Conservation (phyloP, 1,139 yeast genomes). For the Petasospora rhodanensis region DNA sequence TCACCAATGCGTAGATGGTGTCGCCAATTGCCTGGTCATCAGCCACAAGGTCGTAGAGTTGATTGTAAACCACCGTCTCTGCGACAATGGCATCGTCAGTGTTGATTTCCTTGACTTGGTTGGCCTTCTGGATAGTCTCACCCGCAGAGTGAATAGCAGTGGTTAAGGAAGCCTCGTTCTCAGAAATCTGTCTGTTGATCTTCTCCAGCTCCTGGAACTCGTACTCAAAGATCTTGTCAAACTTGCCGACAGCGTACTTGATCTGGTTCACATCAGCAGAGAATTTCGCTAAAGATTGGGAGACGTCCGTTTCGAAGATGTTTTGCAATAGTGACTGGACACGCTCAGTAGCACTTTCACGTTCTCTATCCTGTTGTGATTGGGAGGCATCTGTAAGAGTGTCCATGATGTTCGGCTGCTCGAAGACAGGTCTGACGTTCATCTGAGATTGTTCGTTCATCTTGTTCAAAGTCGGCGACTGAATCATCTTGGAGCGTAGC, state of each 20-base stretch:
- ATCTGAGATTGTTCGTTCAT: constrained; percentile 9
- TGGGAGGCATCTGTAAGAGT: constrained; percentile 19
- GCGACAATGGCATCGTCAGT: constrained; percentile 41
- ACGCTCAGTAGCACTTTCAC: constrained; percentile 9
- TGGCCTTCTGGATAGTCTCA: constrained; percentile 15
- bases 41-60: constrained; percentile 61
- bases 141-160: constrained; percentile 30
- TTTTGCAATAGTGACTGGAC: constrained; percentile 12
- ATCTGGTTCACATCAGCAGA: constrained; percentile 31
- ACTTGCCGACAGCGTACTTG: constrained; percentile 26
- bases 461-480: constrained; percentile 17
- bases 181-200: constrained; percentile 25
- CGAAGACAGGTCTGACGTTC: constrained; percentile 4
- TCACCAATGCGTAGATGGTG: constrained; percentile 54
- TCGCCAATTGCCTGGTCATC: constrained; percentile 71
- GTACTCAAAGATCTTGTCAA: constrained; percentile 26
- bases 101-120: constrained; percentile 28
- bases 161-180: constrained; percentile 30
- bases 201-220: constrained; percentile 29
- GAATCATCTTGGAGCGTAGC: constrained; percentile 12
- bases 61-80: constrained; percentile 44
- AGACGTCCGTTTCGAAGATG: constrained; percentile 14
- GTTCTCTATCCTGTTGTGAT: constrained; percentile 8
- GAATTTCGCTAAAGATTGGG: constrained; percentile 27
- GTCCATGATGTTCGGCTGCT: constrained; percentile 26